Evolutionary conservation across 108 stramenopile species (phyloP), one percentile per base, ranked within the genome.

Genomic region (Bacterosira constricta): DNA sequence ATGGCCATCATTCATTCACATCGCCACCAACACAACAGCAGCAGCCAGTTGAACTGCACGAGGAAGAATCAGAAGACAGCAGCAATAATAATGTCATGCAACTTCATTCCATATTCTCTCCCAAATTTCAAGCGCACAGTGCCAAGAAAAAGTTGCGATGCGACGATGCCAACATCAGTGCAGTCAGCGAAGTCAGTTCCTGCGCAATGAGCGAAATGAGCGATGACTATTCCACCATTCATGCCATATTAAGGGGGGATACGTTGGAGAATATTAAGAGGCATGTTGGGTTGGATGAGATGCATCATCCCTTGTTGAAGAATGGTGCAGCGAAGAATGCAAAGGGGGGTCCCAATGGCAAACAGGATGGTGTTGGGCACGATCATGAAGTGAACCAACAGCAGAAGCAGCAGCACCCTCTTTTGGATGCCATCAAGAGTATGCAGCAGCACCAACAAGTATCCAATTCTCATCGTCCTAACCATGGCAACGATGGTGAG

Each of bases 121-220:
- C 53, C 4, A 30, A 31, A 9, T 54, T 29, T 29, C n/a, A 26
- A 17, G 6, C 12, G 10, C 32, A 26, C 29, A 54, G n/a, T 29
- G 15, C 29, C 29, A 34, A 29, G 53, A 5, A 54, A 13, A 13
- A 31, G 29, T n/a, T n/a, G 15, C 30, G 17, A 54, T 32, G 15
- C 30, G 17, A 54, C 30, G 53, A 54, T 15, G 53, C 53, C 53
- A 32, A 54, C 32, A 29, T n/a, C 53, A 54, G 53, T 54, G 53
- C 53, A n/a, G n/a, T 54, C 0, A 54, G 53, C 31, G 55, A 56
- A 4, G 35, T 56, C 32, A 56, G 55, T n/a, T n/a, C n/a, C n/a
- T n/a, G n/a, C n/a, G n/a, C n/a, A n/a, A n/a, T n/a, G n/a, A 54
- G 53, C 31, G 55, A 56, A 4, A 56, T 56, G 55, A 56, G 55